Evolutionary conservation across 352 stramenopile species (phyloP).

Genomic region (Peronospora destructor): DNA sequence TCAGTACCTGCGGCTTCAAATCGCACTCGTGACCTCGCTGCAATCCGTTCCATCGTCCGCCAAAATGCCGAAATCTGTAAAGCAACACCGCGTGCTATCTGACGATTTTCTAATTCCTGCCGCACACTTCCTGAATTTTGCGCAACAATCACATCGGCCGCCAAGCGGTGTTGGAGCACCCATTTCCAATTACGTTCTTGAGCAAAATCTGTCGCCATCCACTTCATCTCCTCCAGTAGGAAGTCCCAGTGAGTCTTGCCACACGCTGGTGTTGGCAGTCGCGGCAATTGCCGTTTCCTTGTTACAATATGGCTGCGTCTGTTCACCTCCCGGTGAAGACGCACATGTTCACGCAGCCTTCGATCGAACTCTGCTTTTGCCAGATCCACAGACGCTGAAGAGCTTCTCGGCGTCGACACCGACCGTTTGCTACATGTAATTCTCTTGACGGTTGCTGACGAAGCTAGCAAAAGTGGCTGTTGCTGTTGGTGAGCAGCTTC

Average conservation of each 20-base stretch:
- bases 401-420: slow-evolving; percentile 5
- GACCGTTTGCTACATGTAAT: slow-evolving; percentile 7
- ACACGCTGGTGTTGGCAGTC: slow-evolving; percentile 43
- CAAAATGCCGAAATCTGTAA: slow-evolving; percentile 75
- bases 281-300: slow-evolving; percentile 66
- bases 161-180: slow-evolving; percentile 54
- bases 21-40: slow-evolving; percentile 61
- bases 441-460: slow-evolving; percentile 13
- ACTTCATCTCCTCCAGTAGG: slow-evolving; percentile 94
- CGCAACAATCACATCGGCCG: slow-evolving; percentile 52
- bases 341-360: slow-evolving; percentile 44
- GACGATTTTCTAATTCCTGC: slow-evolving; percentile 55
- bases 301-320: slow-evolving; percentile 33
- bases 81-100: slow-evolving; percentile 59
- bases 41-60: slow-evolving; percentile 80
- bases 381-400: slow-evolving; percentile 10
- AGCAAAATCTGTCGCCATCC: slow-evolving; percentile 94
- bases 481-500: slow-evolving; percentile 14
- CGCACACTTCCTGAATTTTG: slow-evolving; percentile 62
- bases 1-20: slow-evolving; percentile 43
- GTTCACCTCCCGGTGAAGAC: slow-evolving; percentile 37
- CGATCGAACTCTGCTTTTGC: slow-evolving; percentile 44
- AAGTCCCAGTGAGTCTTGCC: slow-evolving; percentile 89
- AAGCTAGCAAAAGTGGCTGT: slow-evolving; percentile 13
- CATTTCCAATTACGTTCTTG: slow-evolving; percentile 96